These are phyloP conservation scores for Sporothrix humicola DNA, from an alignment of 2,329 filamentous ascomycete genomes.

Conservation along the genomic window DNA sequence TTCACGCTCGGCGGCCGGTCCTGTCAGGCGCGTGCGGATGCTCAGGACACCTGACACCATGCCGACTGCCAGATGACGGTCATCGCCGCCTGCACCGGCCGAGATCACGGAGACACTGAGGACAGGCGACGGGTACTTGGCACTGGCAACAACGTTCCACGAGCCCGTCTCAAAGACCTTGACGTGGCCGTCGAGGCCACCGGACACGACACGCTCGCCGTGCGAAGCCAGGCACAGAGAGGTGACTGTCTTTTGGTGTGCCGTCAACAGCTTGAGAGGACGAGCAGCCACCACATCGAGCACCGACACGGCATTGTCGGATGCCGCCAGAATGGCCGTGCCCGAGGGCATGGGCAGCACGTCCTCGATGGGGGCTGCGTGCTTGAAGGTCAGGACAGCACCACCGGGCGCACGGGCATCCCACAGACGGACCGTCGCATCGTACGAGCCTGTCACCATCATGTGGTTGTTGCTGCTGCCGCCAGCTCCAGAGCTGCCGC, in stretches of 20 bases:
- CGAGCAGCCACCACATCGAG: conserved; percentile 91
- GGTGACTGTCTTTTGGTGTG: conserved; percentile 98
- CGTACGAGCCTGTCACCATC: conserved; percentile 89
- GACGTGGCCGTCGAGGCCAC: conserved; percentile 91
- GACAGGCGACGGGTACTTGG: conserved; percentile 91
- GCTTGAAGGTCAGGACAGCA: conserved; percentile 90
- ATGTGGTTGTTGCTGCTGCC: conserved; percentile 61
- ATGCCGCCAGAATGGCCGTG: conserved; percentile 82
- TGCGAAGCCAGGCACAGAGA: conserved; percentile 81
- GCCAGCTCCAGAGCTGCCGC: conserved; percentile 7
- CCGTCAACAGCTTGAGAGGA: conserved; percentile 83
- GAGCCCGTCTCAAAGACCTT: conserved; percentile 93
- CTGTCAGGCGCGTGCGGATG: conserved; percentile 39
- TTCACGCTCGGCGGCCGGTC: conserved; percentile 35
- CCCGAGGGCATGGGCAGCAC: conserved; percentile 87
- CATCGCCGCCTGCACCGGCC: conserved; percentile 70
- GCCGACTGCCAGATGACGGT: conserved; percentile 92
- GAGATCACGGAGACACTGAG: conserved; percentile 80
- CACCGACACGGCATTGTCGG: conserved; percentile 86
- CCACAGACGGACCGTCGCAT: conserved; percentile 92
- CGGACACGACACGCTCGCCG: conserved; percentile 80
- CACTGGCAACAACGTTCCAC: conserved; percentile 95
- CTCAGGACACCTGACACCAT: conserved; percentile 88
- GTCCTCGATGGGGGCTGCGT: conserved; percentile 84
- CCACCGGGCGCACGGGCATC: conserved; percentile 76